A percentile compares a stretch with the other conserved stretches of the same genome.
Conservation (phyloP, 1,139 yeast genomes). For the Saccharomyces hybrid region DNA sequence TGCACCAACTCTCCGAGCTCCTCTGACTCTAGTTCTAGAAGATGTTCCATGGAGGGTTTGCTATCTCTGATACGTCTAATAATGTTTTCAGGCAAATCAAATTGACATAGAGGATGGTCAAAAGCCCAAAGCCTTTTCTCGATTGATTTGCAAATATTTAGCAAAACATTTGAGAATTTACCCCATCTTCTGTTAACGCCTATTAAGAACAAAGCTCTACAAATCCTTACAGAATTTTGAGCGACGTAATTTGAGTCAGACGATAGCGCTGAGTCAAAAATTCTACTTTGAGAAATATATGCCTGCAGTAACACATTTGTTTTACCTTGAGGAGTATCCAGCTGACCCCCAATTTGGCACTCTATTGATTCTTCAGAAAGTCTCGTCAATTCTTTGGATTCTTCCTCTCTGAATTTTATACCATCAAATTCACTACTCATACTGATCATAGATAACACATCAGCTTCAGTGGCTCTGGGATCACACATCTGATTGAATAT, state of each 20-base stretch:
- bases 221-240: slow-evolving; percentile 87
- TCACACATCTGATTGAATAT: slow-evolving; percentile 78
- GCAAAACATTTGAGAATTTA: slow-evolving; percentile 58
- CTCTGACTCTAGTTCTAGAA: slow-evolving; percentile 63
- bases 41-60: slow-evolving; percentile 58
- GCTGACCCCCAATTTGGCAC: slow-evolving; percentile 76
- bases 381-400: slow-evolving; percentile 59
- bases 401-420: slow-evolving; percentile 84
- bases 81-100: slow-evolving; percentile 66
- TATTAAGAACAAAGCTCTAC: slow-evolving; percentile 81
- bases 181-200: slow-evolving; percentile 93
- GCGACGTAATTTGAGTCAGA: slow-evolving; percentile 93
- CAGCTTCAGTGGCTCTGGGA: slow-evolving; percentile 88
- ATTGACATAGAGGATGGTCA: slow-evolving; percentile 85
- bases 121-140: slow-evolving; percentile 83
- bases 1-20: slow-evolving; percentile 90
- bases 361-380: slow-evolving; percentile 57
- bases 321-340: slow-evolving; percentile 75
- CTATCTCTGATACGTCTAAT: slow-evolving; percentile 55
- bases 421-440: slow-evolving; percentile 94
- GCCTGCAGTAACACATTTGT: slow-evolving; percentile 85
- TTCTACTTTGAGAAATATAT: slow-evolving; percentile 65
- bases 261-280: slow-evolving; percentile 71
- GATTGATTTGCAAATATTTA: slow-evolving; percentile 77
- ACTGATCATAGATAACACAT: slow-evolving; percentile 78